Evolutionary conservation across 2,329 filamentous ascomycete genomes (phyloP), one percentile per base, ranked within the genome.

Genomic region (Cladosporium sp.): DNA sequence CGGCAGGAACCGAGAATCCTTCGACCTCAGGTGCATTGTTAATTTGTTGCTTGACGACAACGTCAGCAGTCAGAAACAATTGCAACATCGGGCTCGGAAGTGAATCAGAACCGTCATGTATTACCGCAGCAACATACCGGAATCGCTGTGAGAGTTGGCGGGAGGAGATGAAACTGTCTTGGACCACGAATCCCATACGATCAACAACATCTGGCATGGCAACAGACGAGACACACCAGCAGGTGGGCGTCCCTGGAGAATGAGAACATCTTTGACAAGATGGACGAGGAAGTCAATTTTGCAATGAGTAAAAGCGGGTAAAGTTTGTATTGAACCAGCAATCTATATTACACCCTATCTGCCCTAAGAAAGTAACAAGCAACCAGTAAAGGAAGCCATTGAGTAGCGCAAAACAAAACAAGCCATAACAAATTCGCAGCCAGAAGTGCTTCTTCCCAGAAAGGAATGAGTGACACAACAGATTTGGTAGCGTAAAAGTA

Each of bases 281-380:
- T n/a, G n/a, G n/a, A n/a, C n/a, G n/a, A n/a, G n/a, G n/a, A n/a
- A n/a, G n/a, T n/a, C n/a, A n/a, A n/a, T n/a, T n/a, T n/a, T n/a
- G n/a, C n/a, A n/a, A n/a, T n/a, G n/a, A n/a, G n/a, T n/a, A 27
- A 27, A 27, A 27, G 32, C n/a, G 36, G 36, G 36, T 38, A 20
- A n/a, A 13, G n/a, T 36, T 35, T 46, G 33, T 35, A 43, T 33
- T 43, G 30, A 43, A 22, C 41, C 27, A 43, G 41, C 41, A 43
- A 43, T 43, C 45, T 48, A 48, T 48, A 48, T 48, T 48, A 48
- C 45, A 48, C 45, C 45, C 45, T 48, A 48, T 48, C 36, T 48
- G 38, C 19, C 25, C 16, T 35, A 33, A 25, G 13, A 32, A 22
- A 18, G 41, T 27, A 35, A 35, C 13, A 11, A n/a, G 32, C 32